Conservation (phyloP, 345 rosid genomes). For the Mallotus nudiflorus region DNA sequence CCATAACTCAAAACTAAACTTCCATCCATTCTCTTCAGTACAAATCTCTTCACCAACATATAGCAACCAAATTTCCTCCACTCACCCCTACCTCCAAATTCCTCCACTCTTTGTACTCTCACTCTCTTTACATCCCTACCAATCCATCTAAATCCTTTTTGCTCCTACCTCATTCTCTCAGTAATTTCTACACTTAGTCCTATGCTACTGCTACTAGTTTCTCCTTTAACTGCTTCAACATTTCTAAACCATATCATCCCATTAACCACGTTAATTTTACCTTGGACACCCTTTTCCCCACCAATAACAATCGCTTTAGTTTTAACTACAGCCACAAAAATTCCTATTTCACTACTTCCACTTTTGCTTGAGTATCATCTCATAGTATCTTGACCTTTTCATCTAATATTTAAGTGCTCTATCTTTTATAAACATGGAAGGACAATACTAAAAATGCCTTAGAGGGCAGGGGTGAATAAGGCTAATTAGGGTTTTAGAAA, state of each 20-base stretch:
- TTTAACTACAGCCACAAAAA: neutral
- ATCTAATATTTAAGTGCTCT: constrained; percentile 8
- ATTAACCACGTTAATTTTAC: neutral
- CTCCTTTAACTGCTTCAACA: neutral
- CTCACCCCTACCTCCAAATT: too few species aligned
- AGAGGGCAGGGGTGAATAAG: too few species aligned
- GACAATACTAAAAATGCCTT: too few species aligned
- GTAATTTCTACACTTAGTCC: constrained; percentile 9
- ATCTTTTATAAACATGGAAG: constrained; percentile 26
- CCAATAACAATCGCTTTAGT: neutral
- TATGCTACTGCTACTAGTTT: neutral
- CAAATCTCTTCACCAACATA: too few species aligned
- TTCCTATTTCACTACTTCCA: neutral
- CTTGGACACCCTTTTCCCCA: neutral
- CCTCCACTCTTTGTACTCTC: too few species aligned
- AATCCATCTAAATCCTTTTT: too few species aligned
- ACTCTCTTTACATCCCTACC: too few species aligned
- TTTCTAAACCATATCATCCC: constrained; percentile 16
- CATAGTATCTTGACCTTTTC: constrained; percentile 13
- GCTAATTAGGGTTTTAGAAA: too few species aligned
- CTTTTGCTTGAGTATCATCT: constrained; percentile 20
- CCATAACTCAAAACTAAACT: neutral
- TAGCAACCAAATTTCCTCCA: constrained; percentile 5
- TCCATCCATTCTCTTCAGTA: neutral
- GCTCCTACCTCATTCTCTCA: constrained; percentile 24